A percentile compares a stretch with the other conserved stretches of the same genome.
These are phyloP conservation scores for Lactarius tabidus DNA, from an alignment of 768 basidiomycete species.

Conservation along the genomic window DNA sequence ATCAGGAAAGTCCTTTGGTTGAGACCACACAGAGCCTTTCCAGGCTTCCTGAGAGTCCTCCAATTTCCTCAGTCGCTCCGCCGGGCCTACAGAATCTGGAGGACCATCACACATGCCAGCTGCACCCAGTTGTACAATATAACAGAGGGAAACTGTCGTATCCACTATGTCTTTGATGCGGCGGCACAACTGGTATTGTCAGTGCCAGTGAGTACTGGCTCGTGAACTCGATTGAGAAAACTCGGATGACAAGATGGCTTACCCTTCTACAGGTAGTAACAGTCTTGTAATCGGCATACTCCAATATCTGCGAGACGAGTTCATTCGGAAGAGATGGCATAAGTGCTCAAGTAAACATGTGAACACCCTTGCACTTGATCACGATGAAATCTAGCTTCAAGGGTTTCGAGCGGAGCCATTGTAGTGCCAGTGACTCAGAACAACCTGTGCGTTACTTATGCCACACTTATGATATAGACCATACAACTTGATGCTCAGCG, in stretches of 20 bases:
- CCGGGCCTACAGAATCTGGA: background rate
- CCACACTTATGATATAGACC: too few relatives aligned
- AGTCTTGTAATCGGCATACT: slow-evolving; percentile 9
- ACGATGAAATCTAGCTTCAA: background rate
- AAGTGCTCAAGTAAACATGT: too few relatives aligned
- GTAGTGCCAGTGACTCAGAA: too few relatives aligned
- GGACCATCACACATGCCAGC: slow-evolving; percentile 11
- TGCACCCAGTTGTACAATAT: slow-evolving; percentile 2
- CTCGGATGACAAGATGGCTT: background rate
- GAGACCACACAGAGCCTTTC: background rate
- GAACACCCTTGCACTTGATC: background rate
- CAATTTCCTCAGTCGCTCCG: background rate
- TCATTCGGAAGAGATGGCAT: background rate
- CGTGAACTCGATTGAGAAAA: background rate
- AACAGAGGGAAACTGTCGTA: background rate
- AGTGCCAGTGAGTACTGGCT: background rate
- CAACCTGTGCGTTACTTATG: too few relatives aligned
- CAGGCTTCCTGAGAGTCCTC: background rate
- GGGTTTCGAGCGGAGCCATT: background rate
- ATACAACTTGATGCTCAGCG: too few relatives aligned
- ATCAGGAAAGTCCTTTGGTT: background rate
- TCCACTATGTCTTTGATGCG: slow-evolving; percentile 4
- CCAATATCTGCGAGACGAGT: background rate
- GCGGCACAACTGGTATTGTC: background rate
- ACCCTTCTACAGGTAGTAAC: slow-evolving; percentile 5